Evolutionary conservation across 2,329 filamentous ascomycete species (phyloP).

Genomic region (Fusarium oligoseptatum): DNA sequence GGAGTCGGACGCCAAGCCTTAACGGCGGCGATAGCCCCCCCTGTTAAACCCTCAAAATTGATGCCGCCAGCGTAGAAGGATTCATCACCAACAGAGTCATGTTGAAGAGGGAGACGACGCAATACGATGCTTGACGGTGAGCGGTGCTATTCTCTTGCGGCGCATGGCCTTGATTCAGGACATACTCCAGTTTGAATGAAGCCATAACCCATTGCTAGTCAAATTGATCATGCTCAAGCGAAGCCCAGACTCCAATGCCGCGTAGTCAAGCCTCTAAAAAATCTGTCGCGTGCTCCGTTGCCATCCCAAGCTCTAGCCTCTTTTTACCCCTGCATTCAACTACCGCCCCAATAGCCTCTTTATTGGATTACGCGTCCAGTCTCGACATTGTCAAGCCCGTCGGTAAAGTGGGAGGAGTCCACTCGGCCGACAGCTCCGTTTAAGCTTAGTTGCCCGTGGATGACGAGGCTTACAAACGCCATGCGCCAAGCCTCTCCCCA

Average conservation of each 20-base stretch:
- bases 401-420: neutral
- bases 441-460: conserved; percentile 1
- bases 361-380: conserved; percentile 1
- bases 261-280: neutral
- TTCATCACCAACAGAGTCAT: neutral
- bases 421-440: neutral
- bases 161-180: neutral
- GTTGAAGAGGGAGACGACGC: neutral
- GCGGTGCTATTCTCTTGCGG: neutral
- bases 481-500: neutral
- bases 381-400: neutral
- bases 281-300: neutral
- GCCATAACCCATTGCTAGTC: neutral
- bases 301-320: neutral
- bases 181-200: neutral
- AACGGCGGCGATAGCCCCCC: neutral
- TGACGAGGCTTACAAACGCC: neutral
- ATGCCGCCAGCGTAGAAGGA: neutral
- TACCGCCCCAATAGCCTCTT: neutral
- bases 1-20: neutral
- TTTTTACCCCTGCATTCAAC: neutral
- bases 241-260: neutral
- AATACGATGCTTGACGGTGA: neutral
- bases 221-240: neutral
- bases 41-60: neutral